Evolutionary conservation across 352 stramenopile genomes (phyloP), one percentile per base, ranked within the genome.

Genomic region (Globisporangium radiosum): DNA sequence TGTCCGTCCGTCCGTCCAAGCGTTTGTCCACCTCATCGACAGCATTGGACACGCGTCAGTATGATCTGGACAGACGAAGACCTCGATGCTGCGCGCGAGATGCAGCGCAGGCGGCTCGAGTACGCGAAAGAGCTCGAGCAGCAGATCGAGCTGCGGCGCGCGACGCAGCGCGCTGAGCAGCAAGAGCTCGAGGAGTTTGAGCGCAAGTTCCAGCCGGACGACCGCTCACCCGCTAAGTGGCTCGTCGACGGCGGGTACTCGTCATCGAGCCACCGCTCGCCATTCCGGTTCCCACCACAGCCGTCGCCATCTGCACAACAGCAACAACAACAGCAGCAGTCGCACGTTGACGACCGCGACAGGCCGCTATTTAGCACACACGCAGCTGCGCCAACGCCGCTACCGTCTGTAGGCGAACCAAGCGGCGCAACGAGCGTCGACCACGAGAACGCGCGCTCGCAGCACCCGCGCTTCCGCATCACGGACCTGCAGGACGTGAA

Each of bases 121-220:
- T 90, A 90, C 62, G 82, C 79, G 45, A 73, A 72, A 37, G 82
- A 86, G 54, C 65, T 92, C 36, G 81, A 88, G 47, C 63, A 75
- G 60, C 81, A 91, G 72, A 91, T 91, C 14, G 81, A 74, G 47
- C 50, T 81, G 58, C 81, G 77, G 8, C 71, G 73, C 11, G 73
- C 69, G 17, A 62, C 59, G 36, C 71, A 87, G 56, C 68, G 66
- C 8, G 68, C 87, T 45, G 69, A 87, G 60, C 66, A 86, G 58
- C 66, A 71, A 54, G 73, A 85, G 64, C 59, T 63, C 15, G 75
- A 84, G 50, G 71, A 82, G 57, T 69, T 86, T 39, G 76, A 90
- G 65, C 78, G 72, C 37, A 75, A 74, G 52, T 70, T 88, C 25
- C 62, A 67, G 42, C 78, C 61, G 8, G 70, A 70, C 57, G 75